Evolutionary conservation across 805 yeast species (phyloP).

Genomic region (Wickerhamiella qilinensis): DNA sequence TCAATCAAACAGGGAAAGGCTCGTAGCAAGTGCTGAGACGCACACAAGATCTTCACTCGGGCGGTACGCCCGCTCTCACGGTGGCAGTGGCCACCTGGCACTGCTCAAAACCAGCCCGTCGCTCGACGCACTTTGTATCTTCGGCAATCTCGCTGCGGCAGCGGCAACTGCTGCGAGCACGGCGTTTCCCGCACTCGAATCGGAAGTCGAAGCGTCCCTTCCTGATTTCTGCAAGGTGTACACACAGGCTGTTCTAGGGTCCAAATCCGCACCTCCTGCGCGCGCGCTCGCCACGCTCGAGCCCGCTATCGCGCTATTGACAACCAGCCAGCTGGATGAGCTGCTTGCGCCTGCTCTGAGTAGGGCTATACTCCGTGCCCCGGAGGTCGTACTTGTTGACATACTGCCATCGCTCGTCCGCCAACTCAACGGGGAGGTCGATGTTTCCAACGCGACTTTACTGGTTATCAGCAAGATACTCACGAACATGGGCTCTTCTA

Average conservation of each 20-base stretch:
- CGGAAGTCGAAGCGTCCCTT: neutral
- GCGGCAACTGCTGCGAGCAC: slow-evolving; percentile 1
- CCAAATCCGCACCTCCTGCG: slow-evolving; percentile 14
- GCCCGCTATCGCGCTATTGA: slow-evolving; percentile 27
- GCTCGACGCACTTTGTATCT: neutral
- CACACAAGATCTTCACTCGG: slow-evolving; percentile 1
- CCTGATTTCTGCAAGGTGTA: slow-evolving; percentile 14
- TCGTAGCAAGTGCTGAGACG: neutral
- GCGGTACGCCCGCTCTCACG: slow-evolving; percentile 1
- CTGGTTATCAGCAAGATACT: slow-evolving; percentile 33
- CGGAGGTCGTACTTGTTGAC: slow-evolving; percentile 48
- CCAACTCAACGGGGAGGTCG: slow-evolving; percentile 23
- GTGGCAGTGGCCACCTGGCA: neutral
- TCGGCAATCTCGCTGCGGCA: slow-evolving; percentile 3
- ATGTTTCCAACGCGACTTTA: slow-evolving; percentile 26
- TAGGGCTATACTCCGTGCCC: slow-evolving; percentile 60
- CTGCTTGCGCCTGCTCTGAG: slow-evolving; percentile 45
- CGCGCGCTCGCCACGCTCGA: slow-evolving; percentile 21
- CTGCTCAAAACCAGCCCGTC: slow-evolving; percentile 1
- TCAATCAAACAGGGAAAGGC: slow-evolving; percentile 1
- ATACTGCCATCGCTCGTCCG: slow-evolving; percentile 37
- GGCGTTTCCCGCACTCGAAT: neutral
- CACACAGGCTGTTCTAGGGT: slow-evolving; percentile 18
- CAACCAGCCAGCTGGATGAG: slow-evolving; percentile 24
- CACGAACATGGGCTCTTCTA: slow-evolving; percentile 51